phyloP scores from a whole-genome alignment of 2,329 filamentous ascomycete species.

The Aspergillus neotritici region DNA sequence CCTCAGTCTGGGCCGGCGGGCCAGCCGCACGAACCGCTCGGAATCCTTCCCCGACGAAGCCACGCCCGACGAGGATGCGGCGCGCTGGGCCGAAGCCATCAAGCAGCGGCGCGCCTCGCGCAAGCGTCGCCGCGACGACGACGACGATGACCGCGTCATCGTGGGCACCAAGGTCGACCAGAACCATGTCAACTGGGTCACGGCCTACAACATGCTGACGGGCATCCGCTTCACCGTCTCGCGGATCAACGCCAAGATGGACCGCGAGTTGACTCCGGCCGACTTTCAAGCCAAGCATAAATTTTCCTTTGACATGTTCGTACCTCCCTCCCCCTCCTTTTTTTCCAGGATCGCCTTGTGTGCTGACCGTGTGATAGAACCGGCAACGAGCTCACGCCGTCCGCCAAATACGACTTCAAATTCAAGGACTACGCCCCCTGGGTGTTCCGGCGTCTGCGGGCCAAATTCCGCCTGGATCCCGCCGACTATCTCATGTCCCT shows the following conservation, averaged over 20 bases:
- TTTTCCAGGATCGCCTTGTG: not conserved
- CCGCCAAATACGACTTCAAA: conserved; percentile 99
- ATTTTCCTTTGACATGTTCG: conserved; percentile 96
- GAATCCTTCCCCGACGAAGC: conserved; percentile 80
- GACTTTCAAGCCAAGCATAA: conserved; percentile 95
- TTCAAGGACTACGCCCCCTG: conserved; percentile 99
- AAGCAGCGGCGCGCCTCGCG: conserved; percentile 87
- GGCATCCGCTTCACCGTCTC: conserved; percentile 97
- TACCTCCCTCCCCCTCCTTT: conserved; percentile 16
- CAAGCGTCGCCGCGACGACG: conserved; percentile 75
- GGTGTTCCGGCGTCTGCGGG: conserved; percentile 90
- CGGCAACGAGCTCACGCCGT: conserved; percentile 93
- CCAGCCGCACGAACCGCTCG: conserved; percentile 78
- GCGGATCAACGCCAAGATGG: conserved; percentile 91
- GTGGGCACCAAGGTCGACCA: conserved; percentile 98
- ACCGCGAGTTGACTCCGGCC: conserved; percentile 78
- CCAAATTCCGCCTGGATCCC: conserved; percentile 84
- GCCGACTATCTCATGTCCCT: conserved; percentile 97
- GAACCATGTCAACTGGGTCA: conserved; percentile 94
- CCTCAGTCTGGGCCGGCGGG: conserved; percentile 71
- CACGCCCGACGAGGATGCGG: conserved; percentile 80
- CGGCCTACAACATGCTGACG: conserved; percentile 98
- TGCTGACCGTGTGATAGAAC: conserved; percentile 51
- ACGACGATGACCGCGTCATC: conserved; percentile 82
- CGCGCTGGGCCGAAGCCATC: conserved; percentile 87